A percentile compares a stretch with the other conserved stretches of the same genome.
These are phyloP conservation scores for Posidonia australis DNA, from an alignment of 106 monocot genomes.

Conservation along the genomic window DNA sequence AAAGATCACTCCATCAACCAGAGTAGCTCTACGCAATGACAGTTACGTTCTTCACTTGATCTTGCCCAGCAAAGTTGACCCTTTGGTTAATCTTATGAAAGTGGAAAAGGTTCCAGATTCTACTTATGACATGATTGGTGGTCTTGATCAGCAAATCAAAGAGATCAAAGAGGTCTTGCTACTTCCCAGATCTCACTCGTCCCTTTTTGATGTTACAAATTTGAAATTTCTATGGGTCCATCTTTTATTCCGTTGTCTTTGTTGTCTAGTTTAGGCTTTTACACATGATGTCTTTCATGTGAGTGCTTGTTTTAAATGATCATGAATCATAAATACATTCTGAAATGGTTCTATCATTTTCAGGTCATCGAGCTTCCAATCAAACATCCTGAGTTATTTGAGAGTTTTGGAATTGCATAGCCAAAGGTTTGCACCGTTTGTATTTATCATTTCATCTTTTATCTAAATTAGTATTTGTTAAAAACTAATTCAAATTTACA, in stretches of 20 bases:
- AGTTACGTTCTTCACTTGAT: slow-evolving; percentile 88
- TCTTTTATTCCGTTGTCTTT: not conserved
- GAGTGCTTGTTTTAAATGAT: not conserved
- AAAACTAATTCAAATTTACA: not conserved
- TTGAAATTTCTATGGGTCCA: not conserved
- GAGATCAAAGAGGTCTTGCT: slow-evolving; percentile 84
- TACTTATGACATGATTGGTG: slow-evolving; percentile 96
- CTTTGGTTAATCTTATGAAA: slow-evolving; percentile 91
- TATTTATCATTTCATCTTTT: not conserved
- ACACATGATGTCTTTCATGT: not conserved
- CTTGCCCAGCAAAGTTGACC: slow-evolving; percentile 89
- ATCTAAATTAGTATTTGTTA: not conserved
- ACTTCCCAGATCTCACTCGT: not conserved
- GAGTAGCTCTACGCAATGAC: slow-evolving; percentile 95
- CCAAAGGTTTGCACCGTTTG: slow-evolving; percentile 47
- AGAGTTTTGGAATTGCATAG: slow-evolving; percentile 91
- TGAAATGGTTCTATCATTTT: not conserved
- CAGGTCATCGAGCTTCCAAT: slow-evolving; percentile 97
- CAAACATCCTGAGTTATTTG: slow-evolving; percentile 90
- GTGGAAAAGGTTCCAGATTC: slow-evolving; percentile 98
- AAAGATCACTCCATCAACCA: slow-evolving; percentile 87
- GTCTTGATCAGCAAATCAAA: slow-evolving; percentile 94
- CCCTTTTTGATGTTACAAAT: not conserved
- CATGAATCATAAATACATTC: not conserved
- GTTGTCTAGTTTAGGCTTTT: not conserved